Conservation (phyloP, 2,329 filamentous ascomycete genomes). For the Colletotrichum chrysophilum region DNA sequence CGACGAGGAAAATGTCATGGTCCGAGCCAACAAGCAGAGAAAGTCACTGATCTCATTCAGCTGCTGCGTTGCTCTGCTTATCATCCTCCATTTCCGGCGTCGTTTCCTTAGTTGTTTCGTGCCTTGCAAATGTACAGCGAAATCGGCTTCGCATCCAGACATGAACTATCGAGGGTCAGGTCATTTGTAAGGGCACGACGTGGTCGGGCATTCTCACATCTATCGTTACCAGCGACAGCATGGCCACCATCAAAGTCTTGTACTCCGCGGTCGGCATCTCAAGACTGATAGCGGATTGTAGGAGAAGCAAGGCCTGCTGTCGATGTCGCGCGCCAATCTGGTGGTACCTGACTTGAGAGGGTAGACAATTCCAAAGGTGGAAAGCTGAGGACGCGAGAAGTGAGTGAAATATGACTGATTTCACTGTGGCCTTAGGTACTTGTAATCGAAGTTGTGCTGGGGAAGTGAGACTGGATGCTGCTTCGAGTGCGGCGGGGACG, state of each 20-base stretch:
- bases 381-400: not conserved
- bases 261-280: not conserved
- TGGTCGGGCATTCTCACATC: not conserved
- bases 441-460: not conserved
- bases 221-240: not conserved
- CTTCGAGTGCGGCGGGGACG: not conserved
- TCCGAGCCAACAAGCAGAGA: not conserved
- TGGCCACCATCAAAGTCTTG: not conserved
- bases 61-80: not conserved
- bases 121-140: not conserved
- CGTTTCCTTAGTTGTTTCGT: not conserved
- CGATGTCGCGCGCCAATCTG: not conserved
- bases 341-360: not conserved
- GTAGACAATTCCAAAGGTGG: not conserved
- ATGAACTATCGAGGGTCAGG: not conserved
- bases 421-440: not conserved
- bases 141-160: not conserved
- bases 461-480: not conserved
- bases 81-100: not conserved
- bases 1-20: not conserved
- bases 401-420: not conserved
- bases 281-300: not conserved
- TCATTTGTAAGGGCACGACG: not conserved
- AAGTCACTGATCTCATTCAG: conserved; percentile 6
- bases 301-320: not conserved